These are phyloP conservation scores for Ophiostoma sp. DNA, from an alignment of 2,329 filamentous ascomycete genomes.

Conservation along the genomic window DNA sequence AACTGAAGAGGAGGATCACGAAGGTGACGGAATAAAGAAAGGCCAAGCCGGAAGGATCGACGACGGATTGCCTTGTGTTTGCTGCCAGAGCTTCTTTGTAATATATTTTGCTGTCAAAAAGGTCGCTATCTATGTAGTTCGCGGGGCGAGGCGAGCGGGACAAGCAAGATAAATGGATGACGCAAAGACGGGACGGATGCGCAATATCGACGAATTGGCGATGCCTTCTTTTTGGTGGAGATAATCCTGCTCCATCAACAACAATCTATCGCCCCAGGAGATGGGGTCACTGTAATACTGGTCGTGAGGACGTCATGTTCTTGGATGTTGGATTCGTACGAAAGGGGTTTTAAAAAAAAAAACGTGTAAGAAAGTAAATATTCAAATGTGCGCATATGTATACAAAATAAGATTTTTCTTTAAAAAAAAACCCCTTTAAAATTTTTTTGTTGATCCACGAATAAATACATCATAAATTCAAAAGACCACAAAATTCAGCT, in stretches of 20 bases:
- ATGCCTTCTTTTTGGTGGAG: not conserved
- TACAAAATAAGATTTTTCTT: no score
- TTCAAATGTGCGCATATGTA: no score
- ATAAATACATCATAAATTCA: no score
- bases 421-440: no score
- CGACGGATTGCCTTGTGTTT: constrained; percentile 6
- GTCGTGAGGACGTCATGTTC: not conserved
- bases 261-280: not conserved
- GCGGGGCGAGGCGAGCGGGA: not conserved
- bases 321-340: not conserved
- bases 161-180: constrained; percentile 8
- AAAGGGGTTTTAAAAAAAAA: not conserved
- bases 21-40: not conserved
- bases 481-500: no score
- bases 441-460: no score
- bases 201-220: not conserved
- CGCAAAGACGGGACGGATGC: not conserved
- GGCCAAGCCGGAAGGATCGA: constrained; percentile 11
- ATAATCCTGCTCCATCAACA: not conserved
- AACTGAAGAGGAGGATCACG: not conserved
- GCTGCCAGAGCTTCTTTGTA: not conserved
- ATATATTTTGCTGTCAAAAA: not conserved
- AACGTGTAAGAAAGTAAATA: no score
- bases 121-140: not conserved
- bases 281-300: not conserved